Base-by-base conservation (phyloP, 768 basidiomycete species). In the Lentinula lateritia region DNA sequence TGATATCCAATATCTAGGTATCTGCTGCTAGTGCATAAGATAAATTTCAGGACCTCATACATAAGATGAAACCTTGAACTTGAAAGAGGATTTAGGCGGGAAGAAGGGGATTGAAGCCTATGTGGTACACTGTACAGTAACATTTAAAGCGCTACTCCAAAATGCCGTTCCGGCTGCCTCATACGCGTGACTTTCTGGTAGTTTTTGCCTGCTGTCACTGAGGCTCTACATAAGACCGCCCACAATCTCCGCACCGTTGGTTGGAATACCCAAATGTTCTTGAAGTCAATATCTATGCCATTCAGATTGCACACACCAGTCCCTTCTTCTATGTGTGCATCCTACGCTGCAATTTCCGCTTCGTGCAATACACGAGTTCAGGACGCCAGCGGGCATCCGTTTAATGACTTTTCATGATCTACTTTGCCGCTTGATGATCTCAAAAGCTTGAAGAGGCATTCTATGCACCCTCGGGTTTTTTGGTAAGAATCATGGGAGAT, bases 311-410 rank as follows among this genome's bases (percentile, higher is more conserved):
- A 39, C 53, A 9, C 20, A n/a, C 38, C 20, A 15, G 18, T 43
- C 7, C 23, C 9, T 39, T 42, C 32, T 43, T 36, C 38, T 42
- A 43, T 56, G 6, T 56, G 28, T 34, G 10, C 41, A 34, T 9
- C 23, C 41, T 18, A 39, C 41, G 55, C 55, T 56, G 41, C 55
- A 56, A 43, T 56, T 56, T 56, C 55, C 55, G 55, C 55, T 41
- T 56, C 55, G 55, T 56, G 55, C 55, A 42, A 28, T 41, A 43
- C 55, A 56, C 55, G 55, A 41, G 55, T 41, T 32, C 41, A 15
- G 18, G 9, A 48, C 46, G 46, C 46, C 46, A 48, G 38, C 20
- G 35, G 18, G 2, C 55, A 56, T 20, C 39, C 41, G 55, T 56
- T 56, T 56, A 43, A 56, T 56, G 41, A 43, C 23, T 23, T 23